Evolutionary conservation across 1,284 basidiomycete genomes (phyloP).

Genomic region (Mycosarcoma mackinlayi): DNA sequence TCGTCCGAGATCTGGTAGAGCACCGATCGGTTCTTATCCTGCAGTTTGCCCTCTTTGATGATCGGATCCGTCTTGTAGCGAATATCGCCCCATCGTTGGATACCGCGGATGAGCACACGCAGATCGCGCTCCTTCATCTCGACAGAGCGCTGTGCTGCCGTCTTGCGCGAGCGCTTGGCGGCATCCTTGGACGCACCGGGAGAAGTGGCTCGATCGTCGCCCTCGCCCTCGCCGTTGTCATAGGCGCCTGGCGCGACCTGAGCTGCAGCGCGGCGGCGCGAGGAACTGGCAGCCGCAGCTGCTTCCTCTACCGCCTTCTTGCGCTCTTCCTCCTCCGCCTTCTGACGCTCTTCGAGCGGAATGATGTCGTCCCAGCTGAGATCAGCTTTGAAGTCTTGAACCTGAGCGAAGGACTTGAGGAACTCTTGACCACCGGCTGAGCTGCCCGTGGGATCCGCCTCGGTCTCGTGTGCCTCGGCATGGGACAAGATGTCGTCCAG

Average conservation of each 20-base stretch:
- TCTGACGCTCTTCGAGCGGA: constrained; percentile 88
- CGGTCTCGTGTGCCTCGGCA: constrained; percentile 96
- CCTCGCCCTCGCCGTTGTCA: constrained; percentile 70
- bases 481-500: constrained; percentile 96
- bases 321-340: constrained; percentile 74
- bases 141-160: constrained; percentile 89
- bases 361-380: constrained; percentile 97
- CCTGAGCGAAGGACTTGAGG: constrained; percentile 91
- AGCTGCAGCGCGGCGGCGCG: constrained; percentile 74
- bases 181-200: constrained; percentile 68
- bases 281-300: constrained; percentile 72
- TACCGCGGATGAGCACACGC: constrained; percentile 90
- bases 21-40: constrained; percentile 93
- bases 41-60: constrained; percentile 89
- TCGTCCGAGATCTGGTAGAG: constrained; percentile 92
- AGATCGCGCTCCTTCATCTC: constrained; percentile 97
- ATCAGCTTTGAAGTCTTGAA: constrained; percentile 98
- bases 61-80: constrained; percentile 93
- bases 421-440: constrained; percentile 97
- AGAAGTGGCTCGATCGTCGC: constrained; percentile 33
- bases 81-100: constrained; percentile 98
- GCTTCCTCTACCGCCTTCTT: constrained; percentile 75
- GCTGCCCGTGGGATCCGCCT: constrained; percentile 75
- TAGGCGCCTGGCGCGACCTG: constrained; percentile 78
- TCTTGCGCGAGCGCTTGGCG: constrained; percentile 72